These are phyloP conservation scores for Medicago arabica DNA, from an alignment of 306 rosid species.

Conservation along the genomic window DNA sequence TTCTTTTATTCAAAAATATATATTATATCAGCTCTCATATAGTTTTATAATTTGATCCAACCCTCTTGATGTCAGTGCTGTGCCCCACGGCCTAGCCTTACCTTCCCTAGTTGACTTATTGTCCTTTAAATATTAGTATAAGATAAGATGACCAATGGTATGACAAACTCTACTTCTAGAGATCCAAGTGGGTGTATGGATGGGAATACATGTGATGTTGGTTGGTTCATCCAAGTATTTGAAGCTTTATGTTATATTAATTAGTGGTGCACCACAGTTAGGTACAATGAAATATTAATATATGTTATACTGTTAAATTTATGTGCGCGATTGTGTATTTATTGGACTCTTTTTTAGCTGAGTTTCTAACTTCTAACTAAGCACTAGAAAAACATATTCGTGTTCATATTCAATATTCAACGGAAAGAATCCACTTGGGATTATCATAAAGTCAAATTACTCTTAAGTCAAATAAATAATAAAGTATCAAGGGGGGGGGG, in stretches of 20 bases:
- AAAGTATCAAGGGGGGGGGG: neutral
- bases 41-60: conserved; percentile 29
- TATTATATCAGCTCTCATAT: conserved; percentile 29
- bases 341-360: neutral
- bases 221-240: conserved; percentile 19
- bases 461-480: conserved; percentile 16
- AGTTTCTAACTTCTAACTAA: conserved; percentile 5
- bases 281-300: neutral
- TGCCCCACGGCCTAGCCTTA: conserved; percentile 5
- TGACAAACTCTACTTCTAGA: conserved; percentile 11
- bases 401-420: conserved; percentile 21
- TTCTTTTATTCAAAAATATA: conserved; percentile 18
- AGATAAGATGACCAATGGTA: conserved; percentile 12
- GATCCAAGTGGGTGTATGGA: conserved; percentile 17
- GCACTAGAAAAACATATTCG: conserved; percentile 3
- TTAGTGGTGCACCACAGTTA: neutral
- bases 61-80: conserved; percentile 4
- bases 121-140: neutral
- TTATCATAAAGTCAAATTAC: conserved; percentile 6
- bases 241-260: neutral
- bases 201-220: conserved; percentile 22
- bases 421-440: conserved; percentile 41
- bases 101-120: conserved; percentile 19
- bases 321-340: neutral
- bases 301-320: neutral